Conservation (phyloP, 2,329 filamentous ascomycete species). For the Lasiodiplodia citricola region DNA sequence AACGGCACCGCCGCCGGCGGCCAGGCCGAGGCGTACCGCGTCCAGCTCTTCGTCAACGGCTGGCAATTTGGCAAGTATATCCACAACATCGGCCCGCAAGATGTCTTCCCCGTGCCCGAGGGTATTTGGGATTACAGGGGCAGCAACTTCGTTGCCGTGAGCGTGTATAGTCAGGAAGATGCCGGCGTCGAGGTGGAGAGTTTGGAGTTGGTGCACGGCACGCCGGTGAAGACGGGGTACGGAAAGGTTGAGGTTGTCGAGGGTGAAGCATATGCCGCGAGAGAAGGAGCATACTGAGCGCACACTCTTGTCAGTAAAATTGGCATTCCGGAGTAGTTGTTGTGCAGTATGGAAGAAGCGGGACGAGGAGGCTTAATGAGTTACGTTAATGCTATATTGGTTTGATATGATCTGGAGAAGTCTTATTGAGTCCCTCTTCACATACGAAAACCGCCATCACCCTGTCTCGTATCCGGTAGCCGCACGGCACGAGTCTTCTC, state of each 20-base stretch:
- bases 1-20: slow-evolving; percentile 52
- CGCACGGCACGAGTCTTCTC: too few relatives aligned
- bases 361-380: too few relatives aligned
- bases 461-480: too few relatives aligned
- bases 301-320: too few relatives aligned
- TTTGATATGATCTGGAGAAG: too few relatives aligned
- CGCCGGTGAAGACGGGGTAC: slow-evolving; percentile 58
- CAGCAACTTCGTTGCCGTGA: slow-evolving; percentile 71
- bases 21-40: slow-evolving; percentile 56
- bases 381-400: too few relatives aligned
- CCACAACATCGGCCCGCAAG: slow-evolving; percentile 79
- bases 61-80: slow-evolving; percentile 74
- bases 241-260: slow-evolving; percentile 52
- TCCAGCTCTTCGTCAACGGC: slow-evolving; percentile 74
- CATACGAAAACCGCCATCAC: too few relatives aligned
- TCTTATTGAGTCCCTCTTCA: too few relatives aligned
- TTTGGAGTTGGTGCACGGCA: slow-evolving; percentile 57
- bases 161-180: slow-evolving; percentile 69
- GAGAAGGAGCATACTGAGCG: slow-evolving; percentile 58
- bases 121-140: slow-evolving; percentile 74
- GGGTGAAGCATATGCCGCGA: slow-evolving; percentile 53
- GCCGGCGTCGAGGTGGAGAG: slow-evolving; percentile 62
- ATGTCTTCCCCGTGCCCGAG: slow-evolving; percentile 72
- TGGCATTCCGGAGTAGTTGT: too few relatives aligned
- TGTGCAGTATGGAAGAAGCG: too few relatives aligned